Conservation (phyloP, 192 early-diverging fungal species). For the Allomyces javanicus region DNA sequence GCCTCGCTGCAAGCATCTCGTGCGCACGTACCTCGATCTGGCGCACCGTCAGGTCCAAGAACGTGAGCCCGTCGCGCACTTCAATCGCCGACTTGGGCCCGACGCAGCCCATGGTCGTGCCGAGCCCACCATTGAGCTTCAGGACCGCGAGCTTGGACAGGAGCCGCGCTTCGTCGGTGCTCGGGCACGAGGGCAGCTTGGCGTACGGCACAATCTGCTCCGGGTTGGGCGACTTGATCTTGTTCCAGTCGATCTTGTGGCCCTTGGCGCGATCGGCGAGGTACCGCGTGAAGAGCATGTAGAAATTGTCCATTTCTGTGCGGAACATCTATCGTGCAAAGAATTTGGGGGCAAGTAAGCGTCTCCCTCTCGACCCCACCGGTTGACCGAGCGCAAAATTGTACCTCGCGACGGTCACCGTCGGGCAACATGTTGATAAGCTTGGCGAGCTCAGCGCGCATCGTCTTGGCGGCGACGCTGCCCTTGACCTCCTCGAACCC, state of each 20-base stretch:
- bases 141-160: conserved; percentile 86
- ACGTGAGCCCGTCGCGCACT: conserved; percentile 95
- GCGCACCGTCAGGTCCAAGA: conserved; percentile 91
- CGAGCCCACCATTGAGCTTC: conserved; percentile 98
- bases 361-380: conserved; percentile 1
- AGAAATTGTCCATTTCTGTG: conserved; percentile 75
- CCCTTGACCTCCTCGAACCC: conserved; percentile 36
- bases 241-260: conserved; percentile 80
- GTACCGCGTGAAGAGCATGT: conserved; percentile 64
- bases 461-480: conserved; percentile 43
- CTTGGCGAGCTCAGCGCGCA: conserved; percentile 54
- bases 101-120: conserved; percentile 98
- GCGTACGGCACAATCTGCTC: conserved; percentile 75
- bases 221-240: conserved; percentile 73
- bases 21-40: conserved; percentile 69
- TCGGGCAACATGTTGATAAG: conserved; percentile 33
- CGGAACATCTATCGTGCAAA: conserved; percentile 27
- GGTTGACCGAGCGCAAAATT: neutral
- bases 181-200: conserved; percentile 27
- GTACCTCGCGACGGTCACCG: conserved; percentile 33
- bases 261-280: conserved; percentile 58
- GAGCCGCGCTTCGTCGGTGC: conserved; percentile 25
- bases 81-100: conserved; percentile 97
- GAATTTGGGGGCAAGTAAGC: conserved; percentile 5
- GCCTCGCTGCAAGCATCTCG: neutral